phyloP scores from a whole-genome alignment of 2,329 filamentous ascomycete species.

The Sclerotinia glacialis region DNA sequence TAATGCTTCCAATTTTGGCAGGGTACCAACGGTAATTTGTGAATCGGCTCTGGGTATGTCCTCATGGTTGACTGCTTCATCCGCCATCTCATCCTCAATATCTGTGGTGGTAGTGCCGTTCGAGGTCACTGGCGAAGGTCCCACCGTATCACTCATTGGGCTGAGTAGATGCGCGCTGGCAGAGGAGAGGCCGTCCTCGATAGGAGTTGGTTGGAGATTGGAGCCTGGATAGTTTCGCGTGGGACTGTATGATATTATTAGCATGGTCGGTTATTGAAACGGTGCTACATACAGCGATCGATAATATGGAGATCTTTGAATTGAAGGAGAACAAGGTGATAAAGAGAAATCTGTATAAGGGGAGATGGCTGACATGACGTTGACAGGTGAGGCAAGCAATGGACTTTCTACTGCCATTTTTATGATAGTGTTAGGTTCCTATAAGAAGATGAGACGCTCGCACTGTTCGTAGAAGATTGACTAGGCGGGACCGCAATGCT shows the following conservation, averaged over 20 bases:
- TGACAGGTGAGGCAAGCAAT: constrained; percentile 60
- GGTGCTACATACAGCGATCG: constrained; percentile 49
- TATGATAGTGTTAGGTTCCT: neutral
- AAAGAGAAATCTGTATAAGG: constrained; percentile 55
- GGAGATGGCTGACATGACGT: constrained; percentile 53
- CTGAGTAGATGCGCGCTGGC: constrained; percentile 50
- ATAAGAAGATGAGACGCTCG: constrained; percentile 14
- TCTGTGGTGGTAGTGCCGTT: constrained; percentile 81
- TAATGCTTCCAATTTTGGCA: constrained; percentile 18
- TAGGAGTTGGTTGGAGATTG: constrained; percentile 52
- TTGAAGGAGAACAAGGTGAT: constrained; percentile 51
- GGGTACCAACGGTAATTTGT: constrained; percentile 32
- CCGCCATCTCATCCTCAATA: constrained; percentile 73
- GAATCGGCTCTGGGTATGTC: constrained; percentile 26
- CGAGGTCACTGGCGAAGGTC: constrained; percentile 81
- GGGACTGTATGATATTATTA: constrained; percentile 41
- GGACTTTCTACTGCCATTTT: constrained; percentile 61
- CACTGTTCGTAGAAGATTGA: neutral
- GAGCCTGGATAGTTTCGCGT: constrained; percentile 47
- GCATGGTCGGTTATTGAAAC: constrained; percentile 16
- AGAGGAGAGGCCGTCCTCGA: constrained; percentile 37
- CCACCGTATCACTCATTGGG: constrained; percentile 67
- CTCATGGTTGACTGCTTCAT: constrained; percentile 51
- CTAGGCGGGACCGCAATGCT: constrained; percentile 1
- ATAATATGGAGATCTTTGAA: constrained; percentile 46